Conservation (phyloP, 805 yeast genomes). For the Nakazawaea wyomingensis region DNA sequence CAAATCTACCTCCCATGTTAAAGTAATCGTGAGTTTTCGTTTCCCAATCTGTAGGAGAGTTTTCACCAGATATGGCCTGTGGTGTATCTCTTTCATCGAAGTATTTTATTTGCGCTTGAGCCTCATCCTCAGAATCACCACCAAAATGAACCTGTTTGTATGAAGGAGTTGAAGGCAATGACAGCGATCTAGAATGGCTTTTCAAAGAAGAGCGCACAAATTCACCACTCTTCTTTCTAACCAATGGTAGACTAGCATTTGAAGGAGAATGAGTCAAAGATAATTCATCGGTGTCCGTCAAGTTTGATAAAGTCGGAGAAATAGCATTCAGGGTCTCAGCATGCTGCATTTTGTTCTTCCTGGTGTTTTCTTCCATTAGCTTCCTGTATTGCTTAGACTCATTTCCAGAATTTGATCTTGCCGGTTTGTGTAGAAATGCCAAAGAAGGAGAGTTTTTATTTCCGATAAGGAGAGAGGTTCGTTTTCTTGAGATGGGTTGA, state of each 20-base stretch:
- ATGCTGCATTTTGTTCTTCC: slow-evolving; percentile 4
- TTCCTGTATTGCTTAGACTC: slow-evolving; percentile 16
- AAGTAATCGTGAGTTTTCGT: slow-evolving; percentile 26
- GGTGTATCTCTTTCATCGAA: slow-evolving; percentile 75
- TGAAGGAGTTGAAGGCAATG: slow-evolving; percentile 52
- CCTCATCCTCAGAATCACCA: slow-evolving; percentile 49
- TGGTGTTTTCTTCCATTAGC: slow-evolving; percentile 27
- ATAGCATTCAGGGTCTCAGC: not conserved
- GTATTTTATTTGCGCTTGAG: slow-evolving; percentile 58
- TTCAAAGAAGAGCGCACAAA: slow-evolving; percentile 71
- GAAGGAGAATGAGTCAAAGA: slow-evolving; percentile 1
- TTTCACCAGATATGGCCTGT: slow-evolving; percentile 62
- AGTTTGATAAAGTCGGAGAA: slow-evolving; percentile 3
- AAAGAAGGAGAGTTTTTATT: slow-evolving; percentile 18
- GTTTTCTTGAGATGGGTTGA: slow-evolving; percentile 4
- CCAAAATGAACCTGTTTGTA: slow-evolving; percentile 83
- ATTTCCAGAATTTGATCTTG: slow-evolving; percentile 23
- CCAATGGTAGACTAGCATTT: slow-evolving; percentile 29
- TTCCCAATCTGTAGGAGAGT: slow-evolving; percentile 45
- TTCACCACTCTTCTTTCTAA: slow-evolving; percentile 85
- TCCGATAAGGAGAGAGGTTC: slow-evolving; percentile 11
- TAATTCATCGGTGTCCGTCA: not conserved
- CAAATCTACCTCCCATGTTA: slow-evolving; percentile 21
- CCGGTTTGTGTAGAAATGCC: slow-evolving; percentile 27
- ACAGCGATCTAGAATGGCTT: slow-evolving; percentile 18